Evolutionary conservation across 2,329 filamentous ascomycete species (phyloP).

Genomic region (Colletotrichum abscissum): DNA sequence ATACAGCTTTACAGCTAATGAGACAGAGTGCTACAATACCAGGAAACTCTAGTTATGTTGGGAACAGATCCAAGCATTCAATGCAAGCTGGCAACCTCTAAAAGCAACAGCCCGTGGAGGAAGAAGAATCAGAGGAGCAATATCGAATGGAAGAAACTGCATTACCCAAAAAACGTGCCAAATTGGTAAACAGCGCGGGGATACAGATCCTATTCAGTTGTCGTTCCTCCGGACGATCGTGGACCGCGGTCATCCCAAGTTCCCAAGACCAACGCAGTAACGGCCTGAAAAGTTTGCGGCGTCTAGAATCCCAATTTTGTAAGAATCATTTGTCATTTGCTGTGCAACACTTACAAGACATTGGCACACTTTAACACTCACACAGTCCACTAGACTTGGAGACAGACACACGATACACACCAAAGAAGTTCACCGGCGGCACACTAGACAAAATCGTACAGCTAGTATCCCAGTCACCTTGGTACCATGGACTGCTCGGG

Average conservation of each 20-base stretch:
- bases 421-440: not conserved
- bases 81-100: no score
- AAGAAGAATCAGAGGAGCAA: not conserved
- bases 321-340: not conserved
- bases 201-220: not conserved
- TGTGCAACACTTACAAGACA: not conserved
- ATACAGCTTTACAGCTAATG: no score
- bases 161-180: not conserved
- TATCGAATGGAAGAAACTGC: not conserved
- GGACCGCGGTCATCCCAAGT: not conserved
- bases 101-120: no score
- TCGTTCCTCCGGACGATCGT: not conserved
- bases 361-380: not conserved
- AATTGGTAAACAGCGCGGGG: not conserved
- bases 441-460: not conserved
- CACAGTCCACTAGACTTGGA: not conserved
- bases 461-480: not conserved
- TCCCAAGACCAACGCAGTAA: not conserved
- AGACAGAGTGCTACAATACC: no score
- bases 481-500: not conserved
- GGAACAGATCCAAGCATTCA: no score
- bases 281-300: not conserved
- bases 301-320: not conserved
- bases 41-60: no score
- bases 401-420: not conserved